Conservation (phyloP, 805 yeast species). For the Kazachstania kunashirensis region DNA sequence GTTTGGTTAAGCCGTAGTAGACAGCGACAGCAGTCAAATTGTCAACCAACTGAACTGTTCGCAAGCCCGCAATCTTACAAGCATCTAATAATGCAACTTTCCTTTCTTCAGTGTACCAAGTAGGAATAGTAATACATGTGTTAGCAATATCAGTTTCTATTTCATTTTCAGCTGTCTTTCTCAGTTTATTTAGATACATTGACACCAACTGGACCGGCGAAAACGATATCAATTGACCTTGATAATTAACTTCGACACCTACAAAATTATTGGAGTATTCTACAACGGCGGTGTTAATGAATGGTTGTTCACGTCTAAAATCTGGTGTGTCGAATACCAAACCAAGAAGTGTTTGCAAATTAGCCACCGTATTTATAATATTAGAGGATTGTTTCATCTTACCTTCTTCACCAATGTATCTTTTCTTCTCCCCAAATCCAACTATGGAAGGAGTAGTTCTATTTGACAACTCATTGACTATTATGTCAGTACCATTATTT, state of each 20-base stretch:
- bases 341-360: conserved; percentile 86
- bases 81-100: conserved; percentile 95
- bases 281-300: conserved; percentile 60
- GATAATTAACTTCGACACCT: conserved; percentile 77
- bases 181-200: conserved; percentile 87
- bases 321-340: conserved; percentile 58
- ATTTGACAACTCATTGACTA: conserved; percentile 96
- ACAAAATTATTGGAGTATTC: conserved; percentile 56
- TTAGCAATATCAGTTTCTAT: conserved; percentile 69
- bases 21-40: conserved; percentile 98
- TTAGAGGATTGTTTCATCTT: conserved; percentile 93
- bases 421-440: conserved; percentile 80
- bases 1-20: conserved; percentile 96
- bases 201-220: conserved; percentile 84
- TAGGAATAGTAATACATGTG: conserved; percentile 89
- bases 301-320: conserved; percentile 61
- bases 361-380: conserved; percentile 89
- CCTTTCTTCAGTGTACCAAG: conserved; percentile 92
- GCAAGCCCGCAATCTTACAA: conserved; percentile 85
- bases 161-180: conserved; percentile 66
- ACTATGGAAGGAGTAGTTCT: conserved; percentile 87
- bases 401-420: conserved; percentile 90
- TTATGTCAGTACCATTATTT: conserved; percentile 95
- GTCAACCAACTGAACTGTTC: conserved; percentile 95
- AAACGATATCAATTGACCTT: conserved; percentile 68